Conservation (phyloP, 805 yeast genomes). For the Suhomyces prunicola region DNA sequence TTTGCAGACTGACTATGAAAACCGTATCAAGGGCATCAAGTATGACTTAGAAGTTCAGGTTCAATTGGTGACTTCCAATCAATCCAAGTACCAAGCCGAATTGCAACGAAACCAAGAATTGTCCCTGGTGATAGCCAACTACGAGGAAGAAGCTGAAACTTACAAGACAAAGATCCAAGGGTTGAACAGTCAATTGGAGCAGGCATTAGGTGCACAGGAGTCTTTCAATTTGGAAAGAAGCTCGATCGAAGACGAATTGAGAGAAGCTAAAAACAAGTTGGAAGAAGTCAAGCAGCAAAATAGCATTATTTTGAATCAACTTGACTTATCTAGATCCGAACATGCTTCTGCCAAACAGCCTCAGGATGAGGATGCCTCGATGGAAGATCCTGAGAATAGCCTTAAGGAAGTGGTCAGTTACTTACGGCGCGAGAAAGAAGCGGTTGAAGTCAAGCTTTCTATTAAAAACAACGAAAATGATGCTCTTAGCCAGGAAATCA, state of each 20-base stretch:
- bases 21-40: constrained; percentile 23
- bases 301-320: constrained; percentile 61
- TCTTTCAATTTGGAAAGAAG: constrained; percentile 19
- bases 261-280: constrained; percentile 41
- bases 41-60: constrained; percentile 42
- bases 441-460: constrained; percentile 51
- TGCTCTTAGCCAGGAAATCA: constrained; percentile 50
- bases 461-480: constrained; percentile 48
- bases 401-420: constrained; percentile 52
- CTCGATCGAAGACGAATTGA: constrained; percentile 33
- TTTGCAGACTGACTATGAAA: constrained; percentile 30
- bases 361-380: constrained; percentile 4
- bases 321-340: constrained; percentile 43
- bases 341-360: constrained; percentile 4
- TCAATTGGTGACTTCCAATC: constrained; percentile 46
- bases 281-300: constrained; percentile 67
- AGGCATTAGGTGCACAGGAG: constrained; percentile 14
- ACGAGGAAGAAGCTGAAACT: constrained; percentile 12
- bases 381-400: constrained; percentile 14
- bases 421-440: constrained; percentile 73
- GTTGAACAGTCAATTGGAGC: constrained; percentile 5
- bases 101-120: constrained; percentile 54
- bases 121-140: constrained; percentile 25
- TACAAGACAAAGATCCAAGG: constrained; percentile 5
- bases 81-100: constrained; percentile 54